Percentiles rank a stretch among this genome's conserved stretches.
These are phyloP conservation scores for Talaromyces verruculosus DNA, from an alignment of 2,329 filamentous ascomycete species.

Conservation along the genomic window DNA sequence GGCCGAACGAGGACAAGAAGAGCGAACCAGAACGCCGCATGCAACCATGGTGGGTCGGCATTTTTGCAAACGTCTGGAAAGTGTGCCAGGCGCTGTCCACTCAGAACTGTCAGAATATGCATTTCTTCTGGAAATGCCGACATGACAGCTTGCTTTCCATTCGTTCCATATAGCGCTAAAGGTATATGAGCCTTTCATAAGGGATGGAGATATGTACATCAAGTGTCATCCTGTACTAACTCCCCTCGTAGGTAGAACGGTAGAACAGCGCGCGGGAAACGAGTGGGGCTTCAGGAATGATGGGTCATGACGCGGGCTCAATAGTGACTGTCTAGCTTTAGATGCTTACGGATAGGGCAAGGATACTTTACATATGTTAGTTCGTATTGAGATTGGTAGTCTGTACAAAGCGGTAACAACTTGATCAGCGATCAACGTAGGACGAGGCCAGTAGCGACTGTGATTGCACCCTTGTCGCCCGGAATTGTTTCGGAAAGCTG, in stretches of 20 bases:
- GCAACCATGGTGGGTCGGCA: background rate
- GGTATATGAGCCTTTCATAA: background rate
- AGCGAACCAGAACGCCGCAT: constrained; percentile 14
- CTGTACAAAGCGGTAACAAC: background rate
- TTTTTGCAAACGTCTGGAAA: constrained; percentile 1
- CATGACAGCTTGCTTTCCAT: background rate
- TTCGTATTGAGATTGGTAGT: background rate
- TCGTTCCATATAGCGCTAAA: background rate
- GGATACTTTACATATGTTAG: background rate
- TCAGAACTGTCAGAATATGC: constrained; percentile 2
- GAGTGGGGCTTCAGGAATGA: constrained; percentile 9
- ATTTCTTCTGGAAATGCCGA: background rate
- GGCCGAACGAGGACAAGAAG: background rate
- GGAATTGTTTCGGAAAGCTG: constrained; percentile 15
- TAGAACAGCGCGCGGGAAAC: background rate
- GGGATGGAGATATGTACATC: background rate
- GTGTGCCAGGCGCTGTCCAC: constrained; percentile 3
- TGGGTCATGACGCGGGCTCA: background rate
- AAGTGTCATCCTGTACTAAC: background rate
- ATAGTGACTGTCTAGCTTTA: constrained; percentile 1
- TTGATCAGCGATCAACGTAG: background rate
- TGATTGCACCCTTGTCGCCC: background rate
- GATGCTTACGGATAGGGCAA: background rate
- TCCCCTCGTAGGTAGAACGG: background rate
- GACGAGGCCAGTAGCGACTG: background rate